Base-by-base conservation (phyloP, 495 filamentous ascomycete genomes). In the Pseudoneurospora amorphoporcata region DNA sequence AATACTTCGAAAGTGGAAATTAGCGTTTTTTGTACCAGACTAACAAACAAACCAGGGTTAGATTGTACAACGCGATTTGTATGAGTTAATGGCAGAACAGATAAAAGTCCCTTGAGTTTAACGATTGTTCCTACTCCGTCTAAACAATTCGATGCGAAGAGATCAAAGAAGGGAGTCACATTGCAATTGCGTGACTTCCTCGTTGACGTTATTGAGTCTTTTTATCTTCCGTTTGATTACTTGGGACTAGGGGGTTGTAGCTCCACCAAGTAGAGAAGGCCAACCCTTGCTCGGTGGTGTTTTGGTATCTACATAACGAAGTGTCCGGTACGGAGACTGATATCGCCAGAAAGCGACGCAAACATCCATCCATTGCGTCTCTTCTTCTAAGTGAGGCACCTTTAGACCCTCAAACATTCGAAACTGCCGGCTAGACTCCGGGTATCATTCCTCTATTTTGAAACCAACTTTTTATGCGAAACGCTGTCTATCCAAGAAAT, bases 401-500 rank as follows among this genome's bases (percentile, higher is more conserved):
- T 75, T 68, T 38, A 71, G 23, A 16, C 7, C 8, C 35, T 40
- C 65, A 68, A n/a, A 23, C 17, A 17, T 47, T 58, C 47, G 29
- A 58, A 29, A 58, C 6, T 58, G 10, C 47, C 47, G 47, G 47
- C 47, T 23, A 58, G 2, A 58, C 47, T 58, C 47, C 19, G 47
- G 47, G 47, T 29, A 58, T 58, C 19, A 29, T 58, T 58, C 47
- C 47, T 58, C 19, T 58, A 14, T 58, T 58, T 58, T 29, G 6
- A 19, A 58, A 58, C 47, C 47, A 58, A 58, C 19, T 58, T 58
- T 58, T 58, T 29, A 58, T 4, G 10, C 47, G 47, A 58, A 58
- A 58, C 47, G 10, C 47, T 58, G 37, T 73, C 45, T 76, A 76
- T 69, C 69, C 23, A 9, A 43, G 17, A 58, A 58, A 29, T 35